Evolutionary conservation across 495 filamentous ascomycete species (phyloP), one percentile per base, ranked within the genome.

Genomic region (Tuber borchii): DNA sequence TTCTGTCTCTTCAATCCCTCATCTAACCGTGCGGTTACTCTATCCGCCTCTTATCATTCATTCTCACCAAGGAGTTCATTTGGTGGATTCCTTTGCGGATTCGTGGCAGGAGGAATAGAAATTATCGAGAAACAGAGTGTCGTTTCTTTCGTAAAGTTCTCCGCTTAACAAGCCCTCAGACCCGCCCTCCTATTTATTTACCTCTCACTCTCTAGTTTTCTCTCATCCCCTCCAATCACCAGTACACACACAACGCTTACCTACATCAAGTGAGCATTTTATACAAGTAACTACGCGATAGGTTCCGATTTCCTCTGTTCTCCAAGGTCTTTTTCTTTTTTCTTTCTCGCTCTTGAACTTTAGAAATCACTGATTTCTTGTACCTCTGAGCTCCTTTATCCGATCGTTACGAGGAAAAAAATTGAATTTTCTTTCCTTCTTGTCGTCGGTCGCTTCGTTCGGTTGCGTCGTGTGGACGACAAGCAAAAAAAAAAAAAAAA

Each of bases 271-370:
- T 65, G 56, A 34, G 56, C 26, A 65, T 65, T 65, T 65, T 65
- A 65, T 65, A 65, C 56, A 31, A 65, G 56, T 65, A 34, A 65
- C 56, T 34, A 65, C 56, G 56, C 56, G 56, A 65, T 65, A 65
- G 56, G 2, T 65, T 65, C 56, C 26, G 16, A 34, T 65, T 65
- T 31, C 56, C 56, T 65, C 26, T 65, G 26, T 9, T 34, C 56
- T 26, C 26, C 10, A 43, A 43, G 42, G 10, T 14, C 51, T 65
- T 65, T 65, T 31, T 31, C 12, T 7, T 65, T 65, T 65, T 65
- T 10, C 26, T 34, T 65, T 65, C 56, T 65, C 56, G 12, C 26
- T 65, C 56, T 65, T 65, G 31, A 19, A 8, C 56, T 34, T 65
- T 65, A 26, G 5, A 19, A 65, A 65, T 65, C 26, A 26, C 56